Percentiles rank a stretch among this genome's conserved stretches.
phyloP scores from a whole-genome alignment of 768 basidiomycete species.

The Gyrodon lividus region DNA sequence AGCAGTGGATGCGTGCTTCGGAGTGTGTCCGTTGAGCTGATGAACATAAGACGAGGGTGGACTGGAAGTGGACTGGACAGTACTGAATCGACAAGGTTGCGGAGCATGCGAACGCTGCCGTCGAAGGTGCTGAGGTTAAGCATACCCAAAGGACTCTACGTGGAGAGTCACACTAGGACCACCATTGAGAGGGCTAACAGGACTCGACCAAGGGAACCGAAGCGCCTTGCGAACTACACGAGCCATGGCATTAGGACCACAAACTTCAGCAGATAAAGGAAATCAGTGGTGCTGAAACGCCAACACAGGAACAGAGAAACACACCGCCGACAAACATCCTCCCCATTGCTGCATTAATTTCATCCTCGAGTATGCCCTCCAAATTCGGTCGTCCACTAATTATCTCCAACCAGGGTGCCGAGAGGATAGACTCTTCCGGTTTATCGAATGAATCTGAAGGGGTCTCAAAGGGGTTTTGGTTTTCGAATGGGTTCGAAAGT shows the following conservation, averaged over 20 bases:
- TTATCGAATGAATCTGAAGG: background rate
- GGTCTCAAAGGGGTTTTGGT: background rate
- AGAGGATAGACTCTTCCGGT: background rate
- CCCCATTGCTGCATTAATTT: constrained; percentile 32
- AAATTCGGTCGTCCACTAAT: constrained; percentile 43
- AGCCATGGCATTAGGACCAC: constrained; percentile 41
- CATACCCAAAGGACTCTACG: constrained; percentile 37
- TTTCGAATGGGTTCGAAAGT: background rate
- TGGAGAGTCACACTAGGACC: constrained; percentile 34
- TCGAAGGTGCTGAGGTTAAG: constrained; percentile 17
- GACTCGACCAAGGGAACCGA: constrained; percentile 30
- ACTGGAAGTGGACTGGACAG: constrained; percentile 27
- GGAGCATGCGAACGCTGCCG: constrained; percentile 14
- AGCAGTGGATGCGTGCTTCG: background rate
- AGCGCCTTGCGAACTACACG: constrained; percentile 37
- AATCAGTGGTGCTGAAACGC: background rate
- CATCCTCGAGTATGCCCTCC: constrained; percentile 31
- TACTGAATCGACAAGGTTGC: constrained; percentile 37
- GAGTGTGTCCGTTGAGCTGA: constrained; percentile 25
- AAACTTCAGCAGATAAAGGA: constrained; percentile 32
- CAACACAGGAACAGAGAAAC: constrained; percentile 6
- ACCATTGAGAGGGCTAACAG: constrained; percentile 26
- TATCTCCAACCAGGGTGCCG: constrained; percentile 21
- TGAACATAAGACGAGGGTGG: constrained; percentile 34
- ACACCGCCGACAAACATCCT: constrained; percentile 44